These are phyloP conservation scores for Sanghuangporus baumii DNA, from an alignment of 1,284 basidiomycete genomes.

Conservation along the genomic window DNA sequence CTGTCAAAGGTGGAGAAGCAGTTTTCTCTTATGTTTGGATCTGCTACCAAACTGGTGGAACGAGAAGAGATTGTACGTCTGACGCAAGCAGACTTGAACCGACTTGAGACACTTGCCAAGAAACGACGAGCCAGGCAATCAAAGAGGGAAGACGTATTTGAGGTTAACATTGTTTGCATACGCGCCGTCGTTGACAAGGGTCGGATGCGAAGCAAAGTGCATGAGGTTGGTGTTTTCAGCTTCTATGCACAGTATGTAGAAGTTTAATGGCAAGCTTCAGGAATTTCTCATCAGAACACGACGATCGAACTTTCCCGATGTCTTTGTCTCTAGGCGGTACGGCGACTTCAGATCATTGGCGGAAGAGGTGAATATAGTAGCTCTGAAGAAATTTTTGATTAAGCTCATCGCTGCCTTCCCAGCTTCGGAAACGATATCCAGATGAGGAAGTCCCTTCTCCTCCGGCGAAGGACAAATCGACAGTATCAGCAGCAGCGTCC, in stretches of 20 bases:
- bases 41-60: constrained; percentile 77
- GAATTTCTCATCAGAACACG: constrained; percentile 94
- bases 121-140: constrained; percentile 47
- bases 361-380: constrained; percentile 55
- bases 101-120: constrained; percentile 63
- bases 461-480: constrained; percentile 81
- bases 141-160: constrained; percentile 56
- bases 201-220: constrained; percentile 73
- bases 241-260: constrained; percentile 4
- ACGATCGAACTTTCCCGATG: constrained; percentile 64
- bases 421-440: constrained; percentile 83
- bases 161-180: constrained; percentile 87
- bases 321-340: constrained; percentile 89
- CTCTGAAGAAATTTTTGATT: neutral
- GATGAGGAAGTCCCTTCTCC: constrained; percentile 74
- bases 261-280: constrained; percentile 32
- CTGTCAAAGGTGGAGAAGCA: constrained; percentile 78
- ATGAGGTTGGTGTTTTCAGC: constrained; percentile 56
- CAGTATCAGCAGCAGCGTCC: constrained; percentile 39
- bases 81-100: constrained; percentile 73
- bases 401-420: neutral
- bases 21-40: constrained; percentile 72
- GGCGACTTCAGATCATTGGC: constrained; percentile 90
- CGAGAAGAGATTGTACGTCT: constrained; percentile 85
- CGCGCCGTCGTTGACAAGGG: constrained; percentile 77